Evolutionary conservation across 31 red algal genomes (phyloP).

Genomic region (Asparagopsis taxiformis): DNA sequence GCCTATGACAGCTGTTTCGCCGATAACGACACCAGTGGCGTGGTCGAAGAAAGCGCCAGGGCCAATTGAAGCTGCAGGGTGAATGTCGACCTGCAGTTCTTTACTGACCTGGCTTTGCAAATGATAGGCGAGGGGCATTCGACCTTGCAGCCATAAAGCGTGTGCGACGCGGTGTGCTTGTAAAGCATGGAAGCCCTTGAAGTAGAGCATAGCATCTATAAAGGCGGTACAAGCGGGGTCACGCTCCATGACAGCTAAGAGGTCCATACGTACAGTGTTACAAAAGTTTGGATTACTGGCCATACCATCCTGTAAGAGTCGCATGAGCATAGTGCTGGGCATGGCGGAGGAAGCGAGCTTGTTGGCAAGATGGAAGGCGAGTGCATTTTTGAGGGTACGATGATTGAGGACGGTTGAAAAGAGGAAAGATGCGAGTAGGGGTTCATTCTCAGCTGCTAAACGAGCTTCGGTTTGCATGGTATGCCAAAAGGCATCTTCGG

Average conservation of each 20-base stretch:
- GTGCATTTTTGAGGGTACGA: slow-evolving; percentile 49
- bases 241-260: slow-evolving; percentile 83
- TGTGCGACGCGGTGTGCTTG: slow-evolving; percentile 89
- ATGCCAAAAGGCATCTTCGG: slow-evolving; percentile 48
- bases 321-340: slow-evolving; percentile 69
- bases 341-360: slow-evolving; percentile 82
- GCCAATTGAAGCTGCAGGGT: slow-evolving; percentile 88
- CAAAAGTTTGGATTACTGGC: slow-evolving; percentile 14
- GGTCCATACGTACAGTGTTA: slow-evolving; percentile 65
- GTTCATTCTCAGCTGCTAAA: slow-evolving; percentile 74
- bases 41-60: slow-evolving; percentile 85
- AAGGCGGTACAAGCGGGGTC: slow-evolving; percentile 84
- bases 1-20: slow-evolving; percentile 89
- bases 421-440: slow-evolving; percentile 78
- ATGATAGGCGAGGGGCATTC: slow-evolving; percentile 66
- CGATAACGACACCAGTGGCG: slow-evolving; percentile 94
- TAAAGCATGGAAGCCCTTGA: slow-evolving; percentile 95
- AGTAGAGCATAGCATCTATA: slow-evolving; percentile 81
- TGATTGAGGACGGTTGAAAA: slow-evolving; percentile 85
- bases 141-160: slow-evolving; percentile 71
- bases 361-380: slow-evolving; percentile 89
- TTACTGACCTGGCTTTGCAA: slow-evolving; percentile 84
- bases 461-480: slow-evolving; percentile 76
- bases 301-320: slow-evolving; percentile 57
- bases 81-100: slow-evolving; percentile 91